Percentiles rank a stretch among this genome's conserved stretches.
Evolutionary conservation across 2,329 filamentous ascomycete species (phyloP).

Genomic region (Penicillium sp.): DNA sequence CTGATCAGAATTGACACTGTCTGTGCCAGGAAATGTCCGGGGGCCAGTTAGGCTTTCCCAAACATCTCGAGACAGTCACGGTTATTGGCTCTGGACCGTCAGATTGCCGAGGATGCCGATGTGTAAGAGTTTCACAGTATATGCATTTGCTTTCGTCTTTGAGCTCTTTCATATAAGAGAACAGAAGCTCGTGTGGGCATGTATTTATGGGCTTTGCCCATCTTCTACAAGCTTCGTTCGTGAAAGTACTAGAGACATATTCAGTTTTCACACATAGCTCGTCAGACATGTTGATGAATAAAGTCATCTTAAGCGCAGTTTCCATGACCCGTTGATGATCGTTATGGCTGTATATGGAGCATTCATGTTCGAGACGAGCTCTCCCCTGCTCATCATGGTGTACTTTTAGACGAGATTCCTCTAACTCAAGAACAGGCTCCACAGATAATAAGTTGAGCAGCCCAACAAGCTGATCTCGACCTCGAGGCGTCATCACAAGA

Average conservation of each 20-base stretch:
- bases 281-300: no score
- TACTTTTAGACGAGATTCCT: background rate
- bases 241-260: background rate
- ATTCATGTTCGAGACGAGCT: background rate
- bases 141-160: background rate
- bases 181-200: background rate
- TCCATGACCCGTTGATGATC: background rate
- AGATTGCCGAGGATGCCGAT: background rate
- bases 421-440: background rate
- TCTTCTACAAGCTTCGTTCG: background rate
- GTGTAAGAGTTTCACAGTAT: background rate
- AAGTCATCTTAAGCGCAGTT: background rate
- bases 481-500: constrained; percentile 13
- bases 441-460: constrained; percentile 1
- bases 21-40: constrained; percentile 7
- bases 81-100: background rate
- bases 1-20: constrained; percentile 3
- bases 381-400: background rate
- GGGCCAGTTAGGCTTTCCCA: constrained; percentile 10
- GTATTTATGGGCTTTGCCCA: background rate
- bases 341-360: background rate
- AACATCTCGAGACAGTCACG: background rate
- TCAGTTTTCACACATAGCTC: background rate
- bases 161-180: background rate
- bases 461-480: constrained; percentile 7